Evolutionary conservation across 768 basidiomycete genomes (phyloP).

Genomic region (Tylopilus vinaceipallidus): DNA sequence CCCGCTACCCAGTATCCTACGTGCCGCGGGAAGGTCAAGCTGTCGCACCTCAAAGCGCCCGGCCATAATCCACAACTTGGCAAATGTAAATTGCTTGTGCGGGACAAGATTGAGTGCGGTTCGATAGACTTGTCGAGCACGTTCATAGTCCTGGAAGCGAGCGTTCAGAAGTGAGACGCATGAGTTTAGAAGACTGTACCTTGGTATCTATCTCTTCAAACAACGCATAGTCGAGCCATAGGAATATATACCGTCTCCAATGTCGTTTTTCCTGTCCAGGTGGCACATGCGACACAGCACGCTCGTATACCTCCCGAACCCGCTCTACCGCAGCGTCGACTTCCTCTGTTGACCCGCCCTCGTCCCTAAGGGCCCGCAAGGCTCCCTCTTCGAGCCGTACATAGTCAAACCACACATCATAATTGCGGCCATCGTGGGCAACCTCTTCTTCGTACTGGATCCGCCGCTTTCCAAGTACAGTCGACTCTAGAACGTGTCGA

Average conservation of each 20-base stretch:
- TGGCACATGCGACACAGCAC: conserved; percentile 93
- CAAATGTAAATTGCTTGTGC: conserved; percentile 96
- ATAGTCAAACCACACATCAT: conserved; percentile 99
- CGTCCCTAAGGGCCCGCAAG: conserved; percentile 67
- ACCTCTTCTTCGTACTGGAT: conserved; percentile 99
- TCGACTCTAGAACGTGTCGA: conserved; percentile 82
- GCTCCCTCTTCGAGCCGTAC: conserved; percentile 91
- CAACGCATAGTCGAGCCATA: conserved; percentile 94
- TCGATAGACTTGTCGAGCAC: conserved; percentile 89
- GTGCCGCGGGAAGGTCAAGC: conserved; percentile 76
- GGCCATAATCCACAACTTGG: conserved; percentile 93
- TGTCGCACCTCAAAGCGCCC: conserved; percentile 90
- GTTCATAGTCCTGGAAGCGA: conserved; percentile 65
- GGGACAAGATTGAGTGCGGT: conserved; percentile 87
- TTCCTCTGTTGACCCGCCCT: conserved; percentile 72
- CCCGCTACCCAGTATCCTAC: conserved; percentile 84
- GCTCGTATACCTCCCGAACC: conserved; percentile 92
- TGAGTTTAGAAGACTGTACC: conserved; percentile 38
- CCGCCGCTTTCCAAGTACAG: conserved; percentile 94
- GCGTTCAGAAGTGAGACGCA: conserved; percentile 1
- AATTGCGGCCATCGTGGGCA: conserved; percentile 86
- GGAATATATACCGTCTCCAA: conserved; percentile 86
- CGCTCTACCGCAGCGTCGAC: conserved; percentile 58
- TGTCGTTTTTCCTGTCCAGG: conserved; percentile 91
- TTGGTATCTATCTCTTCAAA: conserved; percentile 97